These are phyloP conservation scores for Magnolia officinalis DNA, from an alignment of 164 flowering plant genomes.

Conservation along the genomic window DNA sequence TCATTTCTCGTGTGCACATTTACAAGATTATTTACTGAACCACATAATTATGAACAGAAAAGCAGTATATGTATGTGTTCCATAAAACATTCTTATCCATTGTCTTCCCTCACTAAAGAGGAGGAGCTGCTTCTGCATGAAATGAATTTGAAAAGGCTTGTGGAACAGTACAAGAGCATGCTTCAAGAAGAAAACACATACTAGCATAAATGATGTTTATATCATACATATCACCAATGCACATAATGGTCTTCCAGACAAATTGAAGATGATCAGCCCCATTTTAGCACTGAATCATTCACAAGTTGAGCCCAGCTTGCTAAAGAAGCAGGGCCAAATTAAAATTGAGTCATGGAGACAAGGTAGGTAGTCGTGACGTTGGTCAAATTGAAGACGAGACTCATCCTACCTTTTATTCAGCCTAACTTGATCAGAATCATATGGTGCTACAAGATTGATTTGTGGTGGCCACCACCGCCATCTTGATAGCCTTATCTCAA, in stretches of 20 bases:
- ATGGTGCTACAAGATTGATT: neutral
- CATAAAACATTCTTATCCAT: neutral
- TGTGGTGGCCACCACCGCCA: neutral
- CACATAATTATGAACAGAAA: neutral
- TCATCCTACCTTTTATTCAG: neutral
- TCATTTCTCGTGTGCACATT: neutral
- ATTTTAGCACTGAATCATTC: too few species aligned
- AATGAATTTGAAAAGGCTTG: neutral
- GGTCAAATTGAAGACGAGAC: neutral
- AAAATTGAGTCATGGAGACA: too few species aligned
- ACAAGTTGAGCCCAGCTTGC: too few species aligned
- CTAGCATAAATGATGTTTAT: too few species aligned
- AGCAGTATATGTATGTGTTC: neutral
- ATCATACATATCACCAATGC: too few species aligned
- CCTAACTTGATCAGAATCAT: neutral
- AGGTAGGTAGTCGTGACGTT: neutral
- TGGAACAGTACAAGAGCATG: neutral
- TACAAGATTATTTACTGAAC: too few species aligned
- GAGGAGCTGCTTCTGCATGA: neutral
- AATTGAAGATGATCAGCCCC: too few species aligned
- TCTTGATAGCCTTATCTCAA: neutral
- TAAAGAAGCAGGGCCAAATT: too few species aligned
- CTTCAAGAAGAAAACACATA: neutral
- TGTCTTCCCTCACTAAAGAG: neutral
- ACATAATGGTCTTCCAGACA: too few species aligned